phyloP scores from a whole-genome alignment of 2,329 filamentous ascomycete genomes.

The Monosporascus sp. region DNA sequence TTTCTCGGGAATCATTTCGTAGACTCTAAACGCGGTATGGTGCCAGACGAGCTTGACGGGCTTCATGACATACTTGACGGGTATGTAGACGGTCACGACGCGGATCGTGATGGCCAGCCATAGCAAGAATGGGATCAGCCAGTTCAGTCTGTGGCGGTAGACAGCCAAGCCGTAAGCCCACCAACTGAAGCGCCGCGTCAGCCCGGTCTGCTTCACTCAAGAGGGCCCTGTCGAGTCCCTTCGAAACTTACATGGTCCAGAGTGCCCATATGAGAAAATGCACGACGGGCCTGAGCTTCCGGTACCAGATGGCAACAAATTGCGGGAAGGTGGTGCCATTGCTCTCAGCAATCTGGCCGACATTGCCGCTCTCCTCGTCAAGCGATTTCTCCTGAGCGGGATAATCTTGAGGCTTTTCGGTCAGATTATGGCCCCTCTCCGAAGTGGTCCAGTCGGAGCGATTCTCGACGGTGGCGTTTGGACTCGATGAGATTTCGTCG shows the following conservation, averaged over 20 bases:
- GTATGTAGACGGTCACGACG: slow-evolving; percentile 68
- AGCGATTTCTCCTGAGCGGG: slow-evolving; percentile 27
- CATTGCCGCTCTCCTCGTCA: slow-evolving; percentile 25
- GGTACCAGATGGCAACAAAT: slow-evolving; percentile 33
- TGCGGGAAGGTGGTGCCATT: slow-evolving; percentile 14
- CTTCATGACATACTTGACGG: slow-evolving; percentile 59
- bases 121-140: slow-evolving; percentile 79
- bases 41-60: slow-evolving; percentile 66
- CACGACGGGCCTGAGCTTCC: slow-evolving; percentile 37
- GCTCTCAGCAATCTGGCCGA: slow-evolving; percentile 16
- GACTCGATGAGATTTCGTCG: slow-evolving; percentile 39
- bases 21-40: slow-evolving; percentile 54
- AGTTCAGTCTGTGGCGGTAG: slow-evolving; percentile 66
- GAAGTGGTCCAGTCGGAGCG: slow-evolving; percentile 37
- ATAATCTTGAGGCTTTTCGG: slow-evolving; percentile 32
- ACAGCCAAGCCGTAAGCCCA: slow-evolving; percentile 47
- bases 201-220: not conserved
- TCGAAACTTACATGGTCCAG: slow-evolving; percentile 30
- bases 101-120: slow-evolving; percentile 72
- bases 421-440: slow-evolving; percentile 34
- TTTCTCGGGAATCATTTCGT: slow-evolving; percentile 61
- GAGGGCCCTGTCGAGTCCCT: not conserved
- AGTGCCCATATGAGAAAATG: slow-evolving; percentile 39
- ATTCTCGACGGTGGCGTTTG: slow-evolving; percentile 22
- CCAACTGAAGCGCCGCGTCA: slow-evolving; percentile 27